These are phyloP conservation scores for Aegilops longissima DNA, from an alignment of 176 grass and related monocot species.

Conservation along the genomic window DNA sequence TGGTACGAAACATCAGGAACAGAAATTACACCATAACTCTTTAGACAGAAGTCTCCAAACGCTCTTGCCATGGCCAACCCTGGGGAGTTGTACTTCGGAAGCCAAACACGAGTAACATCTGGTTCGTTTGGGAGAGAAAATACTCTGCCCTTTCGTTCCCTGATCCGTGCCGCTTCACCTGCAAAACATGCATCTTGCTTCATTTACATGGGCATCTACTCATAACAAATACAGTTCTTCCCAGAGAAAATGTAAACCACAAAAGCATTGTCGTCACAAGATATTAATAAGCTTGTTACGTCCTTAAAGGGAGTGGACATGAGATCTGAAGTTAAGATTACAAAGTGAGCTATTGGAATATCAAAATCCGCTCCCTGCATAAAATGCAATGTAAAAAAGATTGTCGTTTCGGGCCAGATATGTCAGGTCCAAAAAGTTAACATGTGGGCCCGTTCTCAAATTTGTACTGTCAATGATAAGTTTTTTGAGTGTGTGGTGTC, in stretches of 20 bases:
- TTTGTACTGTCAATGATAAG: background rate
- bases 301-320: too few species aligned
- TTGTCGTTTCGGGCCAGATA: background rate
- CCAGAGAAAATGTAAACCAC: conserved; percentile 5
- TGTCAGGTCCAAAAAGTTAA: background rate
- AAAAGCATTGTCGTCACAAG: background rate
- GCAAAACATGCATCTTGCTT: conserved; percentile 29
- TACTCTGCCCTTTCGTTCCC: conserved; percentile 59
- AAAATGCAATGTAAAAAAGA: conserved; percentile 2
- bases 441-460: background rate
- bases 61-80: conserved; percentile 84
- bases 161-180: conserved; percentile 79
- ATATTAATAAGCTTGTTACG: too few species aligned
- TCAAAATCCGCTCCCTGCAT: background rate
- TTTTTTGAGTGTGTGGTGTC: background rate
- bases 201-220: background rate
- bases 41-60: conserved; percentile 84
- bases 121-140: conserved; percentile 75
- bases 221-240: background rate
- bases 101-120: conserved; percentile 79
- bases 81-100: conserved; percentile 60
- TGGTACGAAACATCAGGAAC: conserved; percentile 67
- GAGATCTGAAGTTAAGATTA: too few species aligned
- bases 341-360: too few species aligned
- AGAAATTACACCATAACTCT: conserved; percentile 73